Base-by-base conservation (phyloP, 352 stramenopile species). In the Hyaloperonospora brassicae region DNA sequence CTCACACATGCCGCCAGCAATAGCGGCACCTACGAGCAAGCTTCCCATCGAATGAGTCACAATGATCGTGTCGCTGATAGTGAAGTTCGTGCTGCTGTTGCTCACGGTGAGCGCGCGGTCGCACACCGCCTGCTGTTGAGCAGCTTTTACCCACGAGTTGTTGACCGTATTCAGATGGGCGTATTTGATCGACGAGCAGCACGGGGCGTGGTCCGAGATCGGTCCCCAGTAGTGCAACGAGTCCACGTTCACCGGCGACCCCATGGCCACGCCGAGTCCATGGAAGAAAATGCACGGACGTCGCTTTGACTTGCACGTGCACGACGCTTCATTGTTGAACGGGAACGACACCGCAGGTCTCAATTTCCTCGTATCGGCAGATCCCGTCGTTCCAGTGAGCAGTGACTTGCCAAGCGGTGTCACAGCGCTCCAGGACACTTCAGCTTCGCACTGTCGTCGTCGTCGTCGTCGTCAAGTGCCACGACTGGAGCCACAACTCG, bases 91-190 rank as follows among this genome's bases (percentile, higher is more conserved):
- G 22, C 56, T 68, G 0, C 40, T 69, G n/a, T 61, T 40, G 17
- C 62, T 70, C 13, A 68, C 59, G 5, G 47, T 40, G 2, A 70
- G 27, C 2, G 55, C 51, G 9, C 47, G 51, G 46, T 69, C 38
- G 47, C 69, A 72, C 6, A 67, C 52, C 34, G 71, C 62, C 6
- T 72, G 27, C 45, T 79, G 66, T 12, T 58, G 54, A 1, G 27
- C 40, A 1, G 44, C 21, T 12, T 64, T 40, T 8, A 53, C 70
- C 69, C 69, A 79, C 21, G 54, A 54, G 24, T 58, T 47, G 35
- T 71, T 57, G 1, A 55, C 6, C 2, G 66, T 79, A 35, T 79
- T 58, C 7, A 79, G 52, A 0, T 62, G 49, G 2, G 54, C 42
- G 13, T 66, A 79, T n/a, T 68, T 55, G 7, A 64, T 52, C 10